Conservation (phyloP, 257 asterid genomes). For the Linderniella brevidens region DNA sequence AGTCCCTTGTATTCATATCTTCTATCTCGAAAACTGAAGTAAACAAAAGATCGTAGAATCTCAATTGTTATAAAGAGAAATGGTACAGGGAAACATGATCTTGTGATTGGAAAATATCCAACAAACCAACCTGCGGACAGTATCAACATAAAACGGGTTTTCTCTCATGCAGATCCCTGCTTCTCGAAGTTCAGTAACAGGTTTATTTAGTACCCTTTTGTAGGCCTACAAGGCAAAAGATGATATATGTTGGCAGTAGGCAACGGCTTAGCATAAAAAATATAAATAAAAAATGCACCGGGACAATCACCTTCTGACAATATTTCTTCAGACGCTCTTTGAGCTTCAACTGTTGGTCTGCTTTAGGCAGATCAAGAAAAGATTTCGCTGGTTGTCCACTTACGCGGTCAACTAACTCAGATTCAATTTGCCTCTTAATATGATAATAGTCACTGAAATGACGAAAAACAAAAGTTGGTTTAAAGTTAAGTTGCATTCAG, state of each 20-base stretch:
- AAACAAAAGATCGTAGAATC: slow-evolving; percentile 8
- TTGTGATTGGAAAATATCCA: slow-evolving; percentile 6
- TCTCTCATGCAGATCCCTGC: slow-evolving; percentile 99
- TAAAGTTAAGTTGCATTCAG: slow-evolving; percentile 7
- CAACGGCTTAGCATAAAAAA: slow-evolving; percentile 9
- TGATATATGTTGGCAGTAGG: slow-evolving; percentile 7
- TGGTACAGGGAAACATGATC: slow-evolving; percentile 4
- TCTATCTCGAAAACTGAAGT: slow-evolving; percentile 88
- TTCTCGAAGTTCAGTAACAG: slow-evolving; percentile 88
- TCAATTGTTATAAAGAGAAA: slow-evolving; percentile 9
- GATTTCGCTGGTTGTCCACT: slow-evolving; percentile 47
- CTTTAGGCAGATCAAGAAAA: slow-evolving; percentile 83
- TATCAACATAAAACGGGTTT: slow-evolving; percentile 93
- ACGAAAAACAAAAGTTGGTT: slow-evolving; percentile 8
- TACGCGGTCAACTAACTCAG: slow-evolving; percentile 54
- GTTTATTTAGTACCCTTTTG: slow-evolving; percentile 84
- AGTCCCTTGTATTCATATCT: slow-evolving; percentile 94
- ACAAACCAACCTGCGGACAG: slow-evolving; percentile 77
- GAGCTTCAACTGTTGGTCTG: slow-evolving; percentile 76
- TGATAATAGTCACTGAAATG: slow-evolving; percentile 72
- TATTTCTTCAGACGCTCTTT: slow-evolving; percentile 91
- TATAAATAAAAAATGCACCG: slow-evolving; percentile 10
- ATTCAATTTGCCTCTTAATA: slow-evolving; percentile 92
- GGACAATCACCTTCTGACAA: slow-evolving; percentile 70
- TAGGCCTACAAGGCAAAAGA: slow-evolving; percentile 46